Evolutionary conservation across 768 basidiomycete genomes (phyloP).

Genomic region (Gloeostereum incarnatum): DNA sequence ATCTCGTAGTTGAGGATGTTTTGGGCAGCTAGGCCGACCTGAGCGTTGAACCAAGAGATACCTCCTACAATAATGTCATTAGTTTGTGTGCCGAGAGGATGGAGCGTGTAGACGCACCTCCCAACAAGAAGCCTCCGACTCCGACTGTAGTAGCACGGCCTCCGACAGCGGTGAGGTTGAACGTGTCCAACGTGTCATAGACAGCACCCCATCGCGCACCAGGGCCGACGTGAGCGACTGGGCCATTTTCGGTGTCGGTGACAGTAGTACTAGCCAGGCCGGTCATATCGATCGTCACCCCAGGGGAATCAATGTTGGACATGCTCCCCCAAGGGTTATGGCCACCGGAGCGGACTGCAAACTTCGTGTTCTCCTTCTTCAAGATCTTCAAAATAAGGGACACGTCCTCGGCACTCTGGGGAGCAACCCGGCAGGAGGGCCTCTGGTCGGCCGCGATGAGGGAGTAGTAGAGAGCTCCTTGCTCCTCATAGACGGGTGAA

Average conservation of each 20-base stretch:
- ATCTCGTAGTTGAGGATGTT: constrained; percentile 11
- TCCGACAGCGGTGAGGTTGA: constrained; percentile 4
- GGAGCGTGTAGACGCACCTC: constrained; percentile 3
- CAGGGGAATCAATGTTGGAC: background rate
- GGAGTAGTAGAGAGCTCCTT: background rate
- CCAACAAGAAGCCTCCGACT: constrained; percentile 10
- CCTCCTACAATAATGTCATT: constrained; percentile 6
- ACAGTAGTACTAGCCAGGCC: background rate
- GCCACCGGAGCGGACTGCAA: background rate
- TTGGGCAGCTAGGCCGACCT: constrained; percentile 8
- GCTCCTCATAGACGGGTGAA: background rate
- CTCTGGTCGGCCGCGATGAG: background rate
- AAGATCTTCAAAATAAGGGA: background rate
- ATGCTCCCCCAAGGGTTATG: background rate
- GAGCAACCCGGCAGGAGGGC: background rate
- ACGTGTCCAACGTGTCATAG: constrained; percentile 5
- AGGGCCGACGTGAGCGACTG: constrained; percentile 1
- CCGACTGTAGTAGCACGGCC: constrained; percentile 9
- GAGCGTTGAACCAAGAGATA: constrained; percentile 9
- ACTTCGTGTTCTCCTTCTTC: background rate
- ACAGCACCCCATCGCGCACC: constrained; percentile 7
- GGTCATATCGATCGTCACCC: background rate
- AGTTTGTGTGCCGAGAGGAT: background rate
- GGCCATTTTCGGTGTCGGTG: background rate
- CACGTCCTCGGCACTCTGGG: background rate